Evolutionary conservation across 2,329 filamentous ascomycete genomes (phyloP).

Genomic region (Aspergillus calidoustus): DNA sequence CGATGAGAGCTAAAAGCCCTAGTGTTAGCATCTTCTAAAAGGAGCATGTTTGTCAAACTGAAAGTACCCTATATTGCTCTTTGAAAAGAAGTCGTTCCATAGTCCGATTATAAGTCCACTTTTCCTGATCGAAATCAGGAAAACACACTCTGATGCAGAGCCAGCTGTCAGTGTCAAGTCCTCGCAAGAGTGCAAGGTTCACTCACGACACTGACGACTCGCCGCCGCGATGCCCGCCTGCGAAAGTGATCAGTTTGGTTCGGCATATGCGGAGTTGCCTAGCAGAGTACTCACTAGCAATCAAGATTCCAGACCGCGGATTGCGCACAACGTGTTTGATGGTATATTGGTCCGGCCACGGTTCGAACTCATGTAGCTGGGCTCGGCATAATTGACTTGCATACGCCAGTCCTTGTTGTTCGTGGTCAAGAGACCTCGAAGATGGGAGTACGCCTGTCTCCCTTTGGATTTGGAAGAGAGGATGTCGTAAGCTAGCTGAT

Average conservation of each 20-base stretch:
- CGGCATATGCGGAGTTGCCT: not conserved
- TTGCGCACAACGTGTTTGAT: conserved; percentile 41
- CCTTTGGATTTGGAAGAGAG: conserved; percentile 33
- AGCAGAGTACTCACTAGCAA: conserved; percentile 37
- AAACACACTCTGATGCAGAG: conserved; percentile 35
- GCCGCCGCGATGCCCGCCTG: conserved; percentile 35
- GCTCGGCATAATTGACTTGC: conserved; percentile 38
- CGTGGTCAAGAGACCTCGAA: conserved; percentile 28
- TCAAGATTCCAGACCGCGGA: conserved; percentile 39
- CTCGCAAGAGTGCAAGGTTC: conserved; percentile 6
- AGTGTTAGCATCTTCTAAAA: not conserved
- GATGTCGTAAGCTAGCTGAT: conserved; percentile 33
- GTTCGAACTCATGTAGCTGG: conserved; percentile 38
- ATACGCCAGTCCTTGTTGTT: conserved; percentile 36
- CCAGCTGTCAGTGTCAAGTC: conserved; percentile 14
- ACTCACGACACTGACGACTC: conserved; percentile 40
- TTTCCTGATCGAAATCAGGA: conserved; percentile 35
- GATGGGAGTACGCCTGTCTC: conserved; percentile 33
- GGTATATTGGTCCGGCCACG: conserved; percentile 31
- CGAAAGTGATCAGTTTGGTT: conserved; percentile 21
- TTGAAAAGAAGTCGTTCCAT: conserved; percentile 40
- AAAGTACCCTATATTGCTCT: conserved; percentile 37
- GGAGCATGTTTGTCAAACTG: not conserved
- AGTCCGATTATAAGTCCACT: conserved; percentile 38
- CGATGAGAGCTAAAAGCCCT: conserved; percentile 36